Evolutionary conservation across 1,139 yeast species (phyloP), one percentile per base, ranked within the genome.

Genomic region (Candida glucosophila): DNA sequence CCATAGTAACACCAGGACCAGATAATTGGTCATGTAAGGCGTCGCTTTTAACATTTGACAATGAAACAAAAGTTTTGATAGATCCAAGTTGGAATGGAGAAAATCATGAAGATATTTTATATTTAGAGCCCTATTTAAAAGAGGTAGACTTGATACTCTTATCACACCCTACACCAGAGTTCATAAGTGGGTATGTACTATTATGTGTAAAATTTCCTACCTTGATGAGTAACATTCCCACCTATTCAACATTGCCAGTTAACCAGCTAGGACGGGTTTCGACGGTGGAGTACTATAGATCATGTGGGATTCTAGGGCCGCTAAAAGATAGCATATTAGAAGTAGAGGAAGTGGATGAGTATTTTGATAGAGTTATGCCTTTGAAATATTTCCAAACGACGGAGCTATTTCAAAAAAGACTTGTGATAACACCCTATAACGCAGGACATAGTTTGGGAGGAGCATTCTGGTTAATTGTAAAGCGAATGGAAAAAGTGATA

Each of bases 391-490:
- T 86, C 1, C 98, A 90, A 48, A 70, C 85, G 3, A 61, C 75
- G n/a, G 68, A 64, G 29, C 53, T 77, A 30, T 63, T 71, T 29
- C 81, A 76, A 34, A 85, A 80, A 14, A 55, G 50, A 28, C 51
- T 83, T 12, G 61, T 72, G 1, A 57, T 88, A 10, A 78, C 95
- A 0, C 94, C 97, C 0, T 77, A 77, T 40, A 85, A 83, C 49
- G 80, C 97, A 0, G 99, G 99, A 1, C 95, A 85, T 47, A 67
- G 94, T 0, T 64, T 92, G 20, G 99, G 99, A 31, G 97, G 98
- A 6, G 76, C 85, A 1, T 70, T 80, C 29, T 90, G 97, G 97
- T 58, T 79, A 23, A 55, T 88, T 14, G 68, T 73, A 28, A 76
- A 76, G 36, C 76, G 80, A 37, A 69, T 78, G 14, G 96, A 90